Percentiles rank a stretch among this genome's conserved stretches.
These are phyloP conservation scores for Acanthamoeba lugdunensis DNA, from an alignment of 208 protist species.

Conservation along the genomic window DNA sequence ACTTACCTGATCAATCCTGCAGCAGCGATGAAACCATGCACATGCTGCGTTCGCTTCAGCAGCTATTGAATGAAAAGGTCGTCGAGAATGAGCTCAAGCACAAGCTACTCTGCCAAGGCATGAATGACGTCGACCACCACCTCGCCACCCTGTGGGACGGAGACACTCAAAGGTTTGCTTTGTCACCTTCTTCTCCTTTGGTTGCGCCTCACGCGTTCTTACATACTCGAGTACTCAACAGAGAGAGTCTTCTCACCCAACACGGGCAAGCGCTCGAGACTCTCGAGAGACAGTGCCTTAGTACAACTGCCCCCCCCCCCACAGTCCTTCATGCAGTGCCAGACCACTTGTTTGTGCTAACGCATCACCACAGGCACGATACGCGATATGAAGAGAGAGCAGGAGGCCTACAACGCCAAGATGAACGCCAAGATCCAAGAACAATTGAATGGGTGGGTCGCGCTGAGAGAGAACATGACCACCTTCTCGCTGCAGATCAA, in stretches of 20 bases:
- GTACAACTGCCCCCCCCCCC: neutral
- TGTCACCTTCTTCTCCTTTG: neutral
- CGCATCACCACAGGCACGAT: neutral
- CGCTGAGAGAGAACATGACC: neutral
- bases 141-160: neutral
- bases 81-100: neutral
- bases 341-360: neutral
- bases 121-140: neutral
- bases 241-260: neutral
- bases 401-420: conserved; percentile 33
- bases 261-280: neutral
- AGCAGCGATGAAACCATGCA: neutral
- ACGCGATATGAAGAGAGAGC: conserved; percentile 4
- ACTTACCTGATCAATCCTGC: neutral
- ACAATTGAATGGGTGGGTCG: neutral
- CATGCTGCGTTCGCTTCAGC: neutral
- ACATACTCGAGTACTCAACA: neutral
- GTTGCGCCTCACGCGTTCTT: neutral
- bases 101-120: neutral
- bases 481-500: neutral
- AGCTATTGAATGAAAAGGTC: neutral
- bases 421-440: conserved; percentile 23
- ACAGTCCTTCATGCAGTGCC: neutral
- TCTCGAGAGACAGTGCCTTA: neutral
- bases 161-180: neutral